Base-by-base conservation (phyloP, 192 early-diverging fungal species). In the Ambispora gerdemannii region DNA sequence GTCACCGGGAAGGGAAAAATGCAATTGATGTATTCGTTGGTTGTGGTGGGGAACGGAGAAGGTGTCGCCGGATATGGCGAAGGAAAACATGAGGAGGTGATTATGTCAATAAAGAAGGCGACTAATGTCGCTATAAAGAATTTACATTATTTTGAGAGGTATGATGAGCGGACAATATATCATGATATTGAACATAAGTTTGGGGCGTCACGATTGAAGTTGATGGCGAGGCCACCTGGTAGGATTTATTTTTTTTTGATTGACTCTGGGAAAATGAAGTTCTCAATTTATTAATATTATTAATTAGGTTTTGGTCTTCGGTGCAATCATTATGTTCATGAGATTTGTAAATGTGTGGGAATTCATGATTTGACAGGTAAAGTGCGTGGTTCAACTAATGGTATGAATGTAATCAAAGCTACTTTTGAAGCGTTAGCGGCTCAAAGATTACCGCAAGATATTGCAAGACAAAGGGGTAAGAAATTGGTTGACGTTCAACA, bases 381-480 rank as follows among this genome's bases (percentile, higher is more conserved):
- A 78, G 89, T 98, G 32, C 77, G 83, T 69, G 95, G 96, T 3
- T 96, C 94, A n/a, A 83, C 85, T 43, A 98, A 95, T 77, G 93
- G 94, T 3, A 93, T 99, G 92, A 99, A 99, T 78, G 95, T 99
- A 32, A 88, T 99, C 83, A 97, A 99, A 84, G 90, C 88, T 7
- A 91, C 92, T 13, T 98, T 98, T 78, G 93, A 90, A 77, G 97
- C 97, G 13, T 77, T 99, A 10, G 58, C 70, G 19, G 70, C 77
- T 17, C 97, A 99, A 81, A 87, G 84, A 72, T 77, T 86, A 4
- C 93, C 95, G 11, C 81, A 86, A 50, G 91, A 98, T 33, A 87
- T 99, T 82, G 95, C 97, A 19, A 83, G 81, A 78, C 83, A 85
- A 43, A 82, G 97, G 58, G 97, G 97, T 20, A 84, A 91, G 72